Percentiles rank a stretch among this genome's conserved stretches.
phyloP scores from a whole-genome alignment of 805 yeast species.

The Lachancea sp. region DNA sequence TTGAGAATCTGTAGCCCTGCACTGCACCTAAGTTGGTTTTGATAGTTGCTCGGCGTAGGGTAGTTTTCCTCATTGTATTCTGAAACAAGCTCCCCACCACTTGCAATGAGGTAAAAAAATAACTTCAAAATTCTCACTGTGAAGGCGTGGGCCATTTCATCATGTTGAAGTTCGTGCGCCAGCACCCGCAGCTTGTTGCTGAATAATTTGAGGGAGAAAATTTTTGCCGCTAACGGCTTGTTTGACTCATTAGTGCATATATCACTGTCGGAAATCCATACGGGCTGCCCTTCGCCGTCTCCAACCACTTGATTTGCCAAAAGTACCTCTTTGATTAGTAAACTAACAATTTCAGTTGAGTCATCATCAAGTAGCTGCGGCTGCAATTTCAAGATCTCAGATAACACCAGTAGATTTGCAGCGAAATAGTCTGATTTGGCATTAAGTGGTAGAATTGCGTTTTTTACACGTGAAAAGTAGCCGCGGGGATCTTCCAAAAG shows the following conservation, averaged over 20 bases:
- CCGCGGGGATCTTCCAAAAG: constrained; percentile 40
- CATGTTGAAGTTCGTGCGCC: constrained; percentile 29
- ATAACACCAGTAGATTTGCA: constrained; percentile 52
- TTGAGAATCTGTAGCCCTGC: constrained; percentile 65
- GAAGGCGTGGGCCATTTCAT: constrained; percentile 37
- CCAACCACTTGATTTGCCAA: constrained; percentile 43
- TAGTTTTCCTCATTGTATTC: constrained; percentile 35
- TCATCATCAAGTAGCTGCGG: constrained; percentile 45
- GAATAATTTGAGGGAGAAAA: constrained; percentile 48
- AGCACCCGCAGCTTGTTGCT: constrained; percentile 49
- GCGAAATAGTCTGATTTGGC: constrained; percentile 35
- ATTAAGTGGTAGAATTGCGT: constrained; percentile 46
- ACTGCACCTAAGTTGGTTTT: constrained; percentile 53
- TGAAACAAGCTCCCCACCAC: constrained; percentile 70
- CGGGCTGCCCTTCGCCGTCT: constrained; percentile 19
- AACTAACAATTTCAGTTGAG: constrained; percentile 52
- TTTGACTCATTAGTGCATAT: constrained; percentile 31
- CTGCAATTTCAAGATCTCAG: constrained; percentile 49
- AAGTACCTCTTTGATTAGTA: constrained; percentile 56
- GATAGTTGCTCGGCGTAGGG: constrained; percentile 60
- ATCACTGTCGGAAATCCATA: constrained; percentile 45
- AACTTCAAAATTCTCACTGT: constrained; percentile 64
- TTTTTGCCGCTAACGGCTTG: constrained; percentile 41
- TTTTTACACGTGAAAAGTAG: constrained; percentile 33
- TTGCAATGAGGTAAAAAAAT: constrained; percentile 57